Evolutionary conservation across 208 protist genomes (phyloP).

Genomic region (Sergeia podlipaevii): DNA sequence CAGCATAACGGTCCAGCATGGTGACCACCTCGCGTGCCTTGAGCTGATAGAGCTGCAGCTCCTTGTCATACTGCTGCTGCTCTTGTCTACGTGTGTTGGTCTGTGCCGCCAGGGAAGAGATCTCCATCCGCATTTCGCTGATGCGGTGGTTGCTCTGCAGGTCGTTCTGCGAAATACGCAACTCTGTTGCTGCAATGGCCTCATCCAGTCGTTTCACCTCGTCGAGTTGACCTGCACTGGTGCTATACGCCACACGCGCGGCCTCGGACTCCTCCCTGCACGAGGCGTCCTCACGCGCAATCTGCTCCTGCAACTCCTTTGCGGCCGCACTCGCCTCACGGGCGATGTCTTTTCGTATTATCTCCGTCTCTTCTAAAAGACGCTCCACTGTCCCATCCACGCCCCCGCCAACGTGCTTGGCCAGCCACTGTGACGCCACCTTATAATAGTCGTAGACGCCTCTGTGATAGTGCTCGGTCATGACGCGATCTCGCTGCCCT

Average conservation of each 20-base stretch:
- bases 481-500: constrained; percentile 32
- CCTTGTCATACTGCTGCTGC: constrained; percentile 49
- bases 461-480: constrained; percentile 53
- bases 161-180: constrained; percentile 47
- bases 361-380: constrained; percentile 59
- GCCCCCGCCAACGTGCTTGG: constrained; percentile 48
- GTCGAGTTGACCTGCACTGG: constrained; percentile 35
- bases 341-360: constrained; percentile 47
- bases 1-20: constrained; percentile 45
- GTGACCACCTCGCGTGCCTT: constrained; percentile 45
- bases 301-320: constrained; percentile 31
- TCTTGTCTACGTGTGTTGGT: constrained; percentile 48
- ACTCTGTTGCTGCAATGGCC: constrained; percentile 38
- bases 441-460: constrained; percentile 77
- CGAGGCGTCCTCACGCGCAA: constrained; percentile 29
- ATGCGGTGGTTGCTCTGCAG: constrained; percentile 57
- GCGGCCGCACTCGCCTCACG: constrained; percentile 35
- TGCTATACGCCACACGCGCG: constrained; percentile 37
- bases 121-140: constrained; percentile 69
- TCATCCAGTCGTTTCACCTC: constrained; percentile 60
- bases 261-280: constrained; percentile 27
- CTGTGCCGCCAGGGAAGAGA: constrained; percentile 56
- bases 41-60: constrained; percentile 39
- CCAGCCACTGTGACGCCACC: constrained; percentile 47
- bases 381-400: constrained; percentile 37